Base-by-base conservation (phyloP, 116 monocot genomes). In the Iris pallida region DNA sequence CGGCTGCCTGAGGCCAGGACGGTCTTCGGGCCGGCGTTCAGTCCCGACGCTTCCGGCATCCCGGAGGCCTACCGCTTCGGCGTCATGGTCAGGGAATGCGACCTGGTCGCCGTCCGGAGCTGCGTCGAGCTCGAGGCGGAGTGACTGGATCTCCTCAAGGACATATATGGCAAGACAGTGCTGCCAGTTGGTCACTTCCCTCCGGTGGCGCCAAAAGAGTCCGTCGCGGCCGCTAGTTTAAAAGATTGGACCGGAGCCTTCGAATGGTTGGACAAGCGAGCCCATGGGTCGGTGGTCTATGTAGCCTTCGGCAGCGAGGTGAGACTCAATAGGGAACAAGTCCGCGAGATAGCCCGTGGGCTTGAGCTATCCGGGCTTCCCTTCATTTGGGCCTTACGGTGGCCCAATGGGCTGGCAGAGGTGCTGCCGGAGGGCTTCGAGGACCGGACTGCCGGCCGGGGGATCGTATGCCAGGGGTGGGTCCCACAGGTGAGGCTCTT, bases 301-400 rank as follows among this genome's bases (percentile, higher is more conserved):
- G 73, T 41, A 1, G 79, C 73, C 1, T 63, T 79, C 12, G 79
- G 79, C 3, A 79, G 73, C 30, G 79, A 79, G 68, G 68, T 46
- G 18, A 63, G 44, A 15, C 56, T 73, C 10, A 48, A 18, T 0
- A 46, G 15, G 11, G 49, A 53, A 55, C 68, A 63, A 15, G 47
- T 73, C 30, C 46, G 66, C 16, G 66, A 78, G 52, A 57, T 78
- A n/a, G 68, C 73, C 14, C 5, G 47, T 20, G 79, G 79, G 54
- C 63, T 79, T 49, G 72, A 79, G 54, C 40, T 59, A 3, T 46
- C 59, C 15, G 55, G 47, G 41, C 13, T 63, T 57, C 78, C 73
- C 17, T 78, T 72, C 66, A 14, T 78, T 14, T 78, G 72, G 73
- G 78, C 72, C 12, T 45, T 73, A 15, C 59, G 78, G 61, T 19